These are phyloP conservation scores for Syncephalis plumigaleata DNA, from an alignment of 371 early-diverging fungal genomes.

Conservation along the genomic window DNA sequence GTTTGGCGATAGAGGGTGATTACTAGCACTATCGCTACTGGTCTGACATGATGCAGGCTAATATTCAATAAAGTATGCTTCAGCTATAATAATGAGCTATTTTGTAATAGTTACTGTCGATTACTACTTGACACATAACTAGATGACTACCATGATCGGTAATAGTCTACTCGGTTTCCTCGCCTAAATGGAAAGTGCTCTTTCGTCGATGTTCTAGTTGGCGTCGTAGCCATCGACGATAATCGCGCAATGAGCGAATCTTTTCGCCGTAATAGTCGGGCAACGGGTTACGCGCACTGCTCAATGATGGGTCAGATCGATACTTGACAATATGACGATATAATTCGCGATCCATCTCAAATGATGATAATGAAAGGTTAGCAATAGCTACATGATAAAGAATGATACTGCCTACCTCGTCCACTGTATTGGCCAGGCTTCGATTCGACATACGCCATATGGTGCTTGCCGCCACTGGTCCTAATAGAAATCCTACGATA, in stretches of 20 bases:
- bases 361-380: not conserved
- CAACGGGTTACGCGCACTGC: constrained; percentile 59
- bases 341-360: constrained; percentile 52
- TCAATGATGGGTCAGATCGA: constrained; percentile 57
- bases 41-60: too few relatives aligned
- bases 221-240: constrained; percentile 77
- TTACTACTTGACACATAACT: too few relatives aligned
- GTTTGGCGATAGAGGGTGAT: too few relatives aligned
- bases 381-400: not conserved
- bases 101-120: too few relatives aligned
- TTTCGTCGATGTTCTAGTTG: constrained; percentile 68
- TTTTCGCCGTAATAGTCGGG: constrained; percentile 92
- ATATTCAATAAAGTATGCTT: too few relatives aligned
- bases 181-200: constrained; percentile 36
- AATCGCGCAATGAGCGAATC: constrained; percentile 61
- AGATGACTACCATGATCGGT: too few relatives aligned
- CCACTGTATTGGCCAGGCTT: constrained; percentile 30
- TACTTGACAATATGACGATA: constrained; percentile 60
- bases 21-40: too few relatives aligned
- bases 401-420: constrained; percentile 15
- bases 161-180: constrained; percentile 2
- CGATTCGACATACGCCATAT: constrained; percentile 43
- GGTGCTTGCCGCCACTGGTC: constrained; percentile 45
- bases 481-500: constrained; percentile 41
- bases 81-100: too few relatives aligned